These are phyloP conservation scores for Alternaria incomplexa DNA, from an alignment of 2,329 filamentous ascomycete genomes.

Conservation along the genomic window DNA sequence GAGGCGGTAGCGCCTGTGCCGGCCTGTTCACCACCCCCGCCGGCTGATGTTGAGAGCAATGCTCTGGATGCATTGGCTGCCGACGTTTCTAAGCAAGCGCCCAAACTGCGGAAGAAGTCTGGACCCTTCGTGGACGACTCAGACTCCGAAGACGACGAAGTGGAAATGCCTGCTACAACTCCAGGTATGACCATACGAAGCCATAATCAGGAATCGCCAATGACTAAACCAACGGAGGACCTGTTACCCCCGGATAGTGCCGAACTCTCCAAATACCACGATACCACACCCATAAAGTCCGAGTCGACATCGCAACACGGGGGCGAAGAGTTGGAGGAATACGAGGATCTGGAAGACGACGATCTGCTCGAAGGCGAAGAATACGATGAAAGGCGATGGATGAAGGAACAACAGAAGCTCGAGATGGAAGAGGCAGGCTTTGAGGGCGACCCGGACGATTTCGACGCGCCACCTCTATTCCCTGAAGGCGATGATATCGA, in stretches of 20 bases:
- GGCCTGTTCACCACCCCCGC: constrained; percentile 39
- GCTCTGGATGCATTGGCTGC: constrained; percentile 6
- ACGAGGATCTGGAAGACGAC: constrained; percentile 67
- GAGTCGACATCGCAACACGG: constrained; percentile 56
- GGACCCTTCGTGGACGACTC: constrained; percentile 77
- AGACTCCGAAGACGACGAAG: constrained; percentile 60
- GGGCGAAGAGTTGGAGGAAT: constrained; percentile 58
- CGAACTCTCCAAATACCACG: not conserved
- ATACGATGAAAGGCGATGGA: constrained; percentile 64
- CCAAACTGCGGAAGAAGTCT: constrained; percentile 44
- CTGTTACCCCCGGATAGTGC: constrained; percentile 11
- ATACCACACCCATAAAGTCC: constrained; percentile 46
- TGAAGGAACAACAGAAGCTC: constrained; percentile 70
- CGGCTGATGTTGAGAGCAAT: constrained; percentile 15
- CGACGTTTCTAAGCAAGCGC: constrained; percentile 11
- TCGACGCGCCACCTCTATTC: constrained; percentile 51
- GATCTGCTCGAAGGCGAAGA: constrained; percentile 63
- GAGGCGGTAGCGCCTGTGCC: constrained; percentile 49
- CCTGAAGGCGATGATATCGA: constrained; percentile 29
- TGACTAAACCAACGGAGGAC: constrained; percentile 32
- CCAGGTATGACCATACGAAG: constrained; percentile 31
- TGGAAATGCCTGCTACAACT: constrained; percentile 11
- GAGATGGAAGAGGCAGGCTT: constrained; percentile 58
- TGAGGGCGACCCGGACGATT: constrained; percentile 58
- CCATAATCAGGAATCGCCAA: constrained; percentile 12